phyloP scores from a whole-genome alignment of 345 rosid genomes.

The Pistacia integerrima region DNA sequence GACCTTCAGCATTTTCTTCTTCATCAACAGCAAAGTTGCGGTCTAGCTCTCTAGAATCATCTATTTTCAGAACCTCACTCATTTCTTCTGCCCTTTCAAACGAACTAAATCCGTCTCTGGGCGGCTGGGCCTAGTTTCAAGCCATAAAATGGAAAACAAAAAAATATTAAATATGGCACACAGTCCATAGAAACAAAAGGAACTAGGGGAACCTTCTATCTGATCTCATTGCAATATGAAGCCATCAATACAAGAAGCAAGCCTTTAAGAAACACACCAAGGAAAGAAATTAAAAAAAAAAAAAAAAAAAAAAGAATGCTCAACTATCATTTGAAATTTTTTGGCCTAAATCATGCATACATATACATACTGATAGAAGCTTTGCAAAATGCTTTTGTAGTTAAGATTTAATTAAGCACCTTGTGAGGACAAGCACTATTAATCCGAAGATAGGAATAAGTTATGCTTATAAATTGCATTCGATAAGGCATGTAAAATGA shows the following conservation, averaged over 20 bases:
- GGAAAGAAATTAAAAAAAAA: background rate
- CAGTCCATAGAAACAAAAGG: background rate
- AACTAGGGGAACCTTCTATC: background rate
- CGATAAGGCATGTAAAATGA: background rate
- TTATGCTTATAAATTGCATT: too few species aligned
- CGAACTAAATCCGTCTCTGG: constrained; percentile 5
- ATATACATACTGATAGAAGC: background rate
- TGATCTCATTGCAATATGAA: background rate
- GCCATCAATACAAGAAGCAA: background rate
- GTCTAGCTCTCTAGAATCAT: constrained; percentile 13
- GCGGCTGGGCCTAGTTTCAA: background rate
- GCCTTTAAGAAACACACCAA: background rate
- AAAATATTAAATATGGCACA: background rate
- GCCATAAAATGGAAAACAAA: constrained; percentile 10
- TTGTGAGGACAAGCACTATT: background rate
- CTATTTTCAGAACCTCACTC: constrained; percentile 11
- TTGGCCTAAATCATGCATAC: background rate
- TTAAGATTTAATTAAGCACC: background rate
- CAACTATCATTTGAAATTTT: background rate
- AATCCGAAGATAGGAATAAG: too few species aligned
- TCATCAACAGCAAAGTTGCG: constrained; percentile 4
- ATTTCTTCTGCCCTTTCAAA: constrained; percentile 12
- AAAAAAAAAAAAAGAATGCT: background rate
- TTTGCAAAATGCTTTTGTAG: background rate
- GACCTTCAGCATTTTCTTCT: constrained; percentile 3